Base-by-base conservation (phyloP, 768 basidiomycete species). In the Albatrellus ellisii region DNA sequence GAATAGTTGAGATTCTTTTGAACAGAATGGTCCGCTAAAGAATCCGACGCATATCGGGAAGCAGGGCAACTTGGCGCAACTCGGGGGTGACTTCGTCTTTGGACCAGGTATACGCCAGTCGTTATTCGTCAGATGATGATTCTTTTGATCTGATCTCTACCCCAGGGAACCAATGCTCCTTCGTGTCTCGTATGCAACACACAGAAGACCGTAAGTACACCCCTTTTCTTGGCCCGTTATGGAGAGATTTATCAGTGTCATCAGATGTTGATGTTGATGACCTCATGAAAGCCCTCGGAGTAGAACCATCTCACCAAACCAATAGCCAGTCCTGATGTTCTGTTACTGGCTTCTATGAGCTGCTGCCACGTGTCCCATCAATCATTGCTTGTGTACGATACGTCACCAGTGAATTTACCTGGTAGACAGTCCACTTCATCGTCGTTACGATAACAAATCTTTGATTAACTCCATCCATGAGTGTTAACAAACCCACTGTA, bases 11-110 rank as follows among this genome's bases (percentile, higher is more conserved):
- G 33, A 6, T 12, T 2, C 11, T 28, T 26, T n/a, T 26, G 26
- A 3, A 14, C 4, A 50, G 48, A 39, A 39, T 28, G 48, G 46
- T 10, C 46, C 46, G 21, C 17, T 50, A 10, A 47, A 44, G 33
- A 44, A 29, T 27, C 48, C 48, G 9, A 32, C 18, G 17, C 42
- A 44, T 25, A 26, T 50, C 3, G 46, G 46, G 20, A 50, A 50
- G 12, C 46, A 47, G 32, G 48, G 48, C 20, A 47, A 42, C 17
- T 29, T 47, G 11, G 35, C 48, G 24, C 48, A 50, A 32, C 39
- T 41, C 12, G 48, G 48, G 15, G 48, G 48, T 11, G 48, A 50
- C 28, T 47, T 50, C 15, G 36, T 50, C 35, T 42, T 50, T 9
- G 48, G 48, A 18, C 46, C 48, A 5, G 48, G 46, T 37, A 9